Base-by-base conservation (phyloP, 345 rosid genomes). In the Lenwebbia sp. region DNA sequence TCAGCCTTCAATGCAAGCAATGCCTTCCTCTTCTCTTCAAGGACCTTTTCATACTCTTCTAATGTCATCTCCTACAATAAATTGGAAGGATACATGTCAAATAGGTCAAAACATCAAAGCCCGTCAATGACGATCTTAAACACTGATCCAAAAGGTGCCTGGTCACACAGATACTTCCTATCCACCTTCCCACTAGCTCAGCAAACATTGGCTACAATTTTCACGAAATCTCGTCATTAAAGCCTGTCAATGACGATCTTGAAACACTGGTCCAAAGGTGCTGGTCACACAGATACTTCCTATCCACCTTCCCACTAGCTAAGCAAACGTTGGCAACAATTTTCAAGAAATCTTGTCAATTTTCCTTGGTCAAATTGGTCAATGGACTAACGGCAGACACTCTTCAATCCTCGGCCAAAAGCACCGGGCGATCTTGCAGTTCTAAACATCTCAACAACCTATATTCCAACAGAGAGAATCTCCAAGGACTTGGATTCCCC, bases 31-130 rank as follows among this genome's bases (percentile, higher is more conserved):
- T 94, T 94, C 90, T 96, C 99, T 88, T 95, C 98, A 26, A 83
- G 95, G 60, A 97, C 88, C 89, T 96, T 97, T 93, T 97, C 95
- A 88, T 97, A 97, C 92, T 97, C 99, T 88, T 96, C 99, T 86
- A 96, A 85, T 40, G 99, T 97, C 99, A 96, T 97, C 90, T 97
- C 96, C 99, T 97, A 88, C 26, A 50, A 22, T 26, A 52, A 85
- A 19, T 74, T 50, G 81, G 33, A 40, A n/a, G 10, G 50, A 21
- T 51, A 53, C n/a, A 62, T 75, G 37, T n/a, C 52, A 47, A 52
- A 86, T 11, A 37, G 26, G 26, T 70, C 40, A 8, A 65, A 82
- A 47, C 33, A 47, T 14, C 58, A 52, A 17, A 70, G 76, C 58
- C 49, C n/a, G 44, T 15, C 33, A 10, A 21, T 47, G 17, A 28